Conservation (phyloP, 768 basidiomycete genomes). For the Lactarius hengduanensis region DNA sequence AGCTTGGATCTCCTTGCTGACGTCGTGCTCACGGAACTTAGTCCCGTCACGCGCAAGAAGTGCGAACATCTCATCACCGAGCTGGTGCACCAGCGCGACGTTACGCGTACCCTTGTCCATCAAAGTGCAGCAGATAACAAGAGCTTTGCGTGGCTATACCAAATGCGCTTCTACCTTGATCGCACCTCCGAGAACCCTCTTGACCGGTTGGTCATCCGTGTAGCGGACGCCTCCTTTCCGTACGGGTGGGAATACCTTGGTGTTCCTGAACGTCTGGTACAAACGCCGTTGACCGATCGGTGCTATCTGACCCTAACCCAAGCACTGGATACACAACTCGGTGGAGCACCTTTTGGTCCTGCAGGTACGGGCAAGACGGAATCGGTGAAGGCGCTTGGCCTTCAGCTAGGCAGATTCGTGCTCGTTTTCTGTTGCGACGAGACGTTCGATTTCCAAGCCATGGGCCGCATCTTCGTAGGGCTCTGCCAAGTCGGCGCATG, state of each 20-base stretch:
- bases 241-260: conserved; percentile 99
- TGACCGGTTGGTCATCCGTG: conserved; percentile 74
- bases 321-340: conserved; percentile 90
- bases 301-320: conserved; percentile 97
- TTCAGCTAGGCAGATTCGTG: conserved; percentile 97
- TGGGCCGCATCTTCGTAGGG: conserved; percentile 99
- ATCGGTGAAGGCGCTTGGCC: conserved; percentile 97
- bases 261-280: conserved; percentile 93
- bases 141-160: conserved; percentile 90
- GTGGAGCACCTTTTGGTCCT: conserved; percentile 97
- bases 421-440: conserved; percentile 99
- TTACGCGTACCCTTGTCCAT: conserved; percentile 75
- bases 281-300: conserved; percentile 95
- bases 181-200: conserved; percentile 67
- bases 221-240: conserved; percentile 89
- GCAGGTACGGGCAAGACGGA: conserved; percentile 97
- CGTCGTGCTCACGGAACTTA: conserved; percentile 88
- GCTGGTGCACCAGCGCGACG: conserved; percentile 96
- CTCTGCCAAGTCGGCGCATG: conserved; percentile 99
- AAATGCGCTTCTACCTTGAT: conserved; percentile 98
- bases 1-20: conserved; percentile 95
- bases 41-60: conserved; percentile 90
- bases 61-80: conserved; percentile 99
- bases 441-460: conserved; percentile 99
- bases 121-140: conserved; percentile 61